phyloP scores from a whole-genome alignment of 2,329 filamentous ascomycete species.

The Aspergillus calidoustus region DNA sequence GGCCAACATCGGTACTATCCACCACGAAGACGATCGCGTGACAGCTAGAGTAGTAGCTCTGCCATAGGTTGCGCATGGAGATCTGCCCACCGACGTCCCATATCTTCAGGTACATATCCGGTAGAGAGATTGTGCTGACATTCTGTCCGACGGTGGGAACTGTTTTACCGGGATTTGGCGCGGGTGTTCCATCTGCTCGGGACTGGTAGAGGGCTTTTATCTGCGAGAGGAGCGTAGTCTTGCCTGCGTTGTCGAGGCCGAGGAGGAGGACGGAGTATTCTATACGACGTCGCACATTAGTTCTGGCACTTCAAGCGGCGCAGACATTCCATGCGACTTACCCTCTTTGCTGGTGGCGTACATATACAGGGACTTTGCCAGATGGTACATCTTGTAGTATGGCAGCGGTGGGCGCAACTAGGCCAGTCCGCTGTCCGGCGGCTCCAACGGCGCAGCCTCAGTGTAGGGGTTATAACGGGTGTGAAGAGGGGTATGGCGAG shows the following conservation, averaged over 20 bases:
- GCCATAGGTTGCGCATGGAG: slow-evolving; percentile 86
- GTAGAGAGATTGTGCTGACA: slow-evolving; percentile 85
- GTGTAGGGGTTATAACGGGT: slow-evolving; percentile 20
- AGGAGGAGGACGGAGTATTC: slow-evolving; percentile 98
- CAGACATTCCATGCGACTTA: slow-evolving; percentile 40
- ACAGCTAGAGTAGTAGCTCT: slow-evolving; percentile 90
- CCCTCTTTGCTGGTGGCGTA: slow-evolving; percentile 97
- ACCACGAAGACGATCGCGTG: slow-evolving; percentile 98
- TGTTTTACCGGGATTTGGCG: slow-evolving; percentile 73
- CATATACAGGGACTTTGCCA: slow-evolving; percentile 91
- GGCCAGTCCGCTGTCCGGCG: slow-evolving; percentile 9
- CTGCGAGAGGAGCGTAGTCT: slow-evolving; percentile 96
- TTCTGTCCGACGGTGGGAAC: slow-evolving; percentile 98
- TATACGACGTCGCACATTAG: slow-evolving; percentile 39
- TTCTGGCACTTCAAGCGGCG: not conserved
- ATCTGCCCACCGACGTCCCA: slow-evolving; percentile 98
- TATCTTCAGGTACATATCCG: slow-evolving; percentile 96
- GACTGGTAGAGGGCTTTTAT: slow-evolving; percentile 81
- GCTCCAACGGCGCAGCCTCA: slow-evolving; percentile 24
- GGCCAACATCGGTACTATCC: slow-evolving; percentile 87
- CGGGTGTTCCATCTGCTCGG: slow-evolving; percentile 45
- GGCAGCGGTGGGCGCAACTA: slow-evolving; percentile 21
- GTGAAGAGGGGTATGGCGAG: slow-evolving; percentile 10
- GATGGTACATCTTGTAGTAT: slow-evolving; percentile 77
- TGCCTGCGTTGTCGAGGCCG: slow-evolving; percentile 96